Base-by-base conservation (phyloP, 805 yeast species). In the Priceomyces fermenticarens region DNA sequence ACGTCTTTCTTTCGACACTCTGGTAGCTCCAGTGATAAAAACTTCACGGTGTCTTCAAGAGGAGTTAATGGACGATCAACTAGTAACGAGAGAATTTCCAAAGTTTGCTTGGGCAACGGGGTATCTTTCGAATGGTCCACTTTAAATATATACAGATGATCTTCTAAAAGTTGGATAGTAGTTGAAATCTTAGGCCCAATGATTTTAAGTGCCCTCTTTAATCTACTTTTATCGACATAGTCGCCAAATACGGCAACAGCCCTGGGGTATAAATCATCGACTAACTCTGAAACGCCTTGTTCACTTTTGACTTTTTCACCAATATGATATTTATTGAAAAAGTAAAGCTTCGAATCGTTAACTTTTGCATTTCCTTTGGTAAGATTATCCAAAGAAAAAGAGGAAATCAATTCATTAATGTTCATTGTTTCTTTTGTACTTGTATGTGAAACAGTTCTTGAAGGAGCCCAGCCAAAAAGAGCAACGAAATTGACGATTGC, bases 331-430 rank as follows among this genome's bases (percentile, higher is more conserved):
- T 85, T 87, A 62, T 93, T 90, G 65, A 93, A 86, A 57, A 66
- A 86, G 49, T 72, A 68, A 40, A 93, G 71, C 60, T 93, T 91
- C 40, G 75, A 73, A 44, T 80, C 81, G 48, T 86, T 89, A 6
- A 93, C 97, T 57, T 89, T 91, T 11, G 96, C 95, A 63, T 90
- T 90, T 1, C 99, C 98, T 53, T 80, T 88, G 10, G 98, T 91
- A 50, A 93, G 71, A 16, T 85, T 81, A 42, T 81, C 81, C 30
- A 89, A 57, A 11, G 80, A 70, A 57, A 93, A 93, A 16, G 59
- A 44, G 20, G 68, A 46, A 10, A 71, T 77, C 40, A 90, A 61
- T 27, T 85, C 78, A 1, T 67, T 48, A 44, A 84, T 52, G 0
- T 62, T 51, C 63, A 76, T 73, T 6, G 80, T 64, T 53, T 83